Evolutionary conservation across 148 eudicot genomes (phyloP).

Genomic region (Dianthus caryophyllus): DNA sequence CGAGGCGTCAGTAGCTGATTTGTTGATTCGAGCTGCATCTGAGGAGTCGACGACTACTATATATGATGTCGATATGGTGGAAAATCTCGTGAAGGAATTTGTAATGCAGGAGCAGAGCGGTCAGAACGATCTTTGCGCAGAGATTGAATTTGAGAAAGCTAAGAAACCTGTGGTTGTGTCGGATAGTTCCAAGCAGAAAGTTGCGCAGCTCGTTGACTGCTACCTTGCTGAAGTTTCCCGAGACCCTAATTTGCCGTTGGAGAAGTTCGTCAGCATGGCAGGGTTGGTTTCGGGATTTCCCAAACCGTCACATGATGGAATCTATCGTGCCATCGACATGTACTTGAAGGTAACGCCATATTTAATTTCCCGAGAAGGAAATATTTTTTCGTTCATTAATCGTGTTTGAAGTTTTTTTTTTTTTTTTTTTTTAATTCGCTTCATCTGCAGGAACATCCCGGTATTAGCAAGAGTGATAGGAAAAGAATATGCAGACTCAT

Average conservation of each 20-base stretch:
- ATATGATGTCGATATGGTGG: slow-evolving; percentile 55
- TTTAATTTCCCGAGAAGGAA: no score
- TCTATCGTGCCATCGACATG: slow-evolving; percentile 92
- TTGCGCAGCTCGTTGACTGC: slow-evolving; percentile 81
- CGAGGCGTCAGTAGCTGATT: slow-evolving; percentile 69
- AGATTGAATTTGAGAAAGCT: slow-evolving; percentile 46
- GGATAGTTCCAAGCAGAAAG: slow-evolving; percentile 62
- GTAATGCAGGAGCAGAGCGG: slow-evolving; percentile 38
- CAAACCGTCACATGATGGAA: slow-evolving; percentile 72
- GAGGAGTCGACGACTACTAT: slow-evolving; percentile 48
- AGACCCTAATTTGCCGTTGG: slow-evolving; percentile 56
- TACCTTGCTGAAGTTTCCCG: slow-evolving; percentile 75
- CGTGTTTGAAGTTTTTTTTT: no score
- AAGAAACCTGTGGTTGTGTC: slow-evolving; percentile 34
- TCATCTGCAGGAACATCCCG: slow-evolving; percentile 77
- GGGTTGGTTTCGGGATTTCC: slow-evolving; percentile 61
- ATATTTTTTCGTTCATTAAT: no score
- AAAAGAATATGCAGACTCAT: slow-evolving; percentile 74
- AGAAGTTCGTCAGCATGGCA: slow-evolving; percentile 60
- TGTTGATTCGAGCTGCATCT: slow-evolving; percentile 48
- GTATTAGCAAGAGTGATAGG: slow-evolving; percentile 63
- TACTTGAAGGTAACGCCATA: slow-evolving; percentile 68
- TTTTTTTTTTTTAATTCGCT: no score
- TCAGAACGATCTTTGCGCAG: slow-evolving; percentile 25
- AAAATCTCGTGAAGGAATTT: slow-evolving; percentile 60